A percentile compares a stretch with the other conserved stretches of the same genome.
phyloP scores from a whole-genome alignment of 2,329 filamentous ascomycete genomes.

The Tetracladium maxilliforme region DNA sequence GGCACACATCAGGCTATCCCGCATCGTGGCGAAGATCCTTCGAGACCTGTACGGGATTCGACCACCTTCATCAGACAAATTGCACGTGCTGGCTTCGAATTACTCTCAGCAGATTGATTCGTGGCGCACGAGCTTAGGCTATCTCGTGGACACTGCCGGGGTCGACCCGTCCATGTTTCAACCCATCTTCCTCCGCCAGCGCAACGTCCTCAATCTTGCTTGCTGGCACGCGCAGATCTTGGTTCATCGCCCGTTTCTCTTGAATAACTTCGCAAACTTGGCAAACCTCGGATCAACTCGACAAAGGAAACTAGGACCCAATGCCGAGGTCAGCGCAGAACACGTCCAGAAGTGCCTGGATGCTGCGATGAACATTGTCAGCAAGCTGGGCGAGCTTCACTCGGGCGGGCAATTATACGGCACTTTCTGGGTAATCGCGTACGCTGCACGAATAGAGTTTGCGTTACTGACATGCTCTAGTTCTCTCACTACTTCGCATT shows the following conservation, averaged over 20 bases:
- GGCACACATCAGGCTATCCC: slow-evolving; percentile 24
- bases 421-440: slow-evolving; percentile 25
- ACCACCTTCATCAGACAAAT: slow-evolving; percentile 10
- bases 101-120: slow-evolving; percentile 23
- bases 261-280: slow-evolving; percentile 14
- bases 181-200: slow-evolving; percentile 29
- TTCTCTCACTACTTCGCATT: slow-evolving; percentile 27
- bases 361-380: slow-evolving; percentile 21
- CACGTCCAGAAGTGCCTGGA: slow-evolving; percentile 18
- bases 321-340: slow-evolving; percentile 9
- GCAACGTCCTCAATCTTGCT: slow-evolving; percentile 17
- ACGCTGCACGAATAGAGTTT: neutral
- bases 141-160: slow-evolving; percentile 23
- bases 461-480: slow-evolving; percentile 5
- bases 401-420: slow-evolving; percentile 19
- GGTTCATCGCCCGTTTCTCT: slow-evolving; percentile 15
- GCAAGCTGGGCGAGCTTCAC: slow-evolving; percentile 21
- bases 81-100: slow-evolving; percentile 20
- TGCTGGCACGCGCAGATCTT: slow-evolving; percentile 18
- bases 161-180: slow-evolving; percentile 26
- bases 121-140: slow-evolving; percentile 28
- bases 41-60: slow-evolving; percentile 26
- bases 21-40: slow-evolving; percentile 25
- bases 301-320: too few species aligned
- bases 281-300: too few species aligned